Conservation (phyloP, 805 yeast species). For the Ogataea paradorogensis region DNA sequence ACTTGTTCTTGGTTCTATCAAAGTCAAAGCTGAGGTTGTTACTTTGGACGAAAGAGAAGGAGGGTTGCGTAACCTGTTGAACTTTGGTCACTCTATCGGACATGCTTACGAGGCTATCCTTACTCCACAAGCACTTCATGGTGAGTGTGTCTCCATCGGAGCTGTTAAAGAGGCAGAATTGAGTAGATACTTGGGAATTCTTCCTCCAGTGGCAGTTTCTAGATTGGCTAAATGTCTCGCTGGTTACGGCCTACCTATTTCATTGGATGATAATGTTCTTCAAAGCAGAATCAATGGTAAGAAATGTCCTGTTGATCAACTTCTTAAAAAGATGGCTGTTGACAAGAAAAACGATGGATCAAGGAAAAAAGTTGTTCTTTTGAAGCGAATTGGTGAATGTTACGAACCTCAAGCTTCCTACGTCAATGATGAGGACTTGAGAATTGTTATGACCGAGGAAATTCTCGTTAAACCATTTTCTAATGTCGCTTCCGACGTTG, state of each 20-base stretch:
- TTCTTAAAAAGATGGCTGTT: conserved; percentile 84
- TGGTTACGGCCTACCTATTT: conserved; percentile 83
- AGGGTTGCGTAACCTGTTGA: conserved; percentile 84
- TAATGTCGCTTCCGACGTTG: conserved; percentile 36
- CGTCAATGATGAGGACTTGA: conserved; percentile 76
- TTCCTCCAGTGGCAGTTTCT: conserved; percentile 92
- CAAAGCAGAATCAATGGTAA: conserved; percentile 66
- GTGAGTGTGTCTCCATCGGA: conserved; percentile 99
- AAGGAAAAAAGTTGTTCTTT: conserved; percentile 79
- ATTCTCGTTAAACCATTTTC: conserved; percentile 60
- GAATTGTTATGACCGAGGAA: conserved; percentile 82
- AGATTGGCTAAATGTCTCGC: conserved; percentile 77
- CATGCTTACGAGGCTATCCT: conserved; percentile 98
- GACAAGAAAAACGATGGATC: conserved; percentile 96
- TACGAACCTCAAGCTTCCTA: conserved; percentile 84
- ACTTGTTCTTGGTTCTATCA: conserved; percentile 80
- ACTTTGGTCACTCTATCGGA: conserved; percentile 96
- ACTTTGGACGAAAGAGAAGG: conserved; percentile 94
- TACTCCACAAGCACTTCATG: conserved; percentile 94
- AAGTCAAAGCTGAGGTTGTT: conserved; percentile 92
- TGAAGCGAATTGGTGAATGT: conserved; percentile 84
- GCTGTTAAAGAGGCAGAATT: conserved; percentile 93
- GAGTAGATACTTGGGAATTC: conserved; percentile 83
- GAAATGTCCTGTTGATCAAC: conserved; percentile 69
- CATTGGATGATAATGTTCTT: conserved; percentile 70